phyloP scores from a whole-genome alignment of 2,329 filamentous ascomycete species.

The Elsinoe perseae region DNA sequence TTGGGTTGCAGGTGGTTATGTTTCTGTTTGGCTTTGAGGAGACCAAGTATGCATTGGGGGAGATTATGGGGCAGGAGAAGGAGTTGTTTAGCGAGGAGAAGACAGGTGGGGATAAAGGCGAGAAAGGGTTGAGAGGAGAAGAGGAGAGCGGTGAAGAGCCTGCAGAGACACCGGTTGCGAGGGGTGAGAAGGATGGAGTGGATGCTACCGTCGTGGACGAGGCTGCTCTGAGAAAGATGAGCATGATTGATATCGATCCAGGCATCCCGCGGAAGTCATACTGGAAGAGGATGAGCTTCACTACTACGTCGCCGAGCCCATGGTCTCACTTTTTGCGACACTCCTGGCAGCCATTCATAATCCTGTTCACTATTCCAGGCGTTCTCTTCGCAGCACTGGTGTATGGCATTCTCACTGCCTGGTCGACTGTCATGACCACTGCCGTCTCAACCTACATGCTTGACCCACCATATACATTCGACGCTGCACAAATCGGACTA shows the following conservation, averaged over 20 bases:
- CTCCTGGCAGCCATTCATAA: conserved; percentile 32
- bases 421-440: conserved; percentile 34
- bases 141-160: neutral
- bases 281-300: conserved; percentile 35
- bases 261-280: conserved; percentile 38
- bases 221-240: conserved; percentile 20
- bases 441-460: conserved; percentile 33
- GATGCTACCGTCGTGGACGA: conserved; percentile 14
- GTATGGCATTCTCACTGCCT: conserved; percentile 34
- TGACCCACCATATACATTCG: conserved; percentile 39
- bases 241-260: conserved; percentile 24
- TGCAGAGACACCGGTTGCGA: neutral
- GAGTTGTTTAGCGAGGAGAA: neutral
- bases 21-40: conserved; percentile 42
- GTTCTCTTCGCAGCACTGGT: conserved; percentile 33
- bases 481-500: conserved; percentile 42
- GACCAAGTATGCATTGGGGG: conserved; percentile 24
- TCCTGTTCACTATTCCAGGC: conserved; percentile 34
- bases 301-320: conserved; percentile 27
- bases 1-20: conserved; percentile 31
- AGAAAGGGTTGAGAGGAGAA: neutral
- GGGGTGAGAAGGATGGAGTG: conserved; percentile 18
- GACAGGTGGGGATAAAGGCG: conserved; percentile 7
- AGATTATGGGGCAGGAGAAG: conserved; percentile 20
- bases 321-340: conserved; percentile 29